Percentiles rank a stretch among this genome's conserved stretches.
Evolutionary conservation across 23 red algal species (phyloP).

Genomic region (Porphyridium purpureum): DNA sequence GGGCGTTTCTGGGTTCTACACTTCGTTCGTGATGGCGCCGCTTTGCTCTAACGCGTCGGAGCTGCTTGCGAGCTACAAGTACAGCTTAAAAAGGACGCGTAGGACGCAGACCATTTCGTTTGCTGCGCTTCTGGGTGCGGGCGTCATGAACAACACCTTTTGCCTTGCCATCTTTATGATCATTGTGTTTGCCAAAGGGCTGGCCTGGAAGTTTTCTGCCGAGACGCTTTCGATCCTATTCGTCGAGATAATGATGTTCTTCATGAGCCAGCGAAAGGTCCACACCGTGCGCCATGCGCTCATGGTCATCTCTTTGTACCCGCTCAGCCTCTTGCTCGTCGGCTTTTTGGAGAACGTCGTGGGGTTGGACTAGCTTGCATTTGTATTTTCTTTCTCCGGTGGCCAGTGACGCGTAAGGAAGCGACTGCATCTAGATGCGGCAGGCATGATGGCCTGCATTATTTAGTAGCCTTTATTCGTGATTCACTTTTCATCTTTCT

Average conservation of each 20-base stretch:
- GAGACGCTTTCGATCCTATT: constrained; percentile 43
- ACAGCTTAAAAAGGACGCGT: constrained; percentile 41
- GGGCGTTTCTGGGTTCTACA: constrained; percentile 33
- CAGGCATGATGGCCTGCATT: too few species aligned
- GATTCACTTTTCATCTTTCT: too few species aligned
- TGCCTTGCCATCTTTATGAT: constrained; percentile 50
- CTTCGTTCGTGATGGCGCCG: constrained; percentile 54
- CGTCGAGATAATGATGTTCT: constrained; percentile 25
- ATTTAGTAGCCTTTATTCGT: too few species aligned
- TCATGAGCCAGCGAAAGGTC: constrained; percentile 16
- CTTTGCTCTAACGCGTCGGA: constrained; percentile 54
- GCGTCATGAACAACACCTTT: constrained; percentile 72
- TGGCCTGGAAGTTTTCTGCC: constrained; percentile 57
- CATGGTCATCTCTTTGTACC: constrained; percentile 18
- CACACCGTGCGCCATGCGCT: constrained; percentile 15
- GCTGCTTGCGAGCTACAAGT: constrained; percentile 31
- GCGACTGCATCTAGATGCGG: too few species aligned
- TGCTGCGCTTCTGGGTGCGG: constrained; percentile 43
- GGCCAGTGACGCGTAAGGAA: too few species aligned
- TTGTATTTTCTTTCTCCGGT: too few species aligned
- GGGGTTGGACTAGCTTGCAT: constrained; percentile 52
- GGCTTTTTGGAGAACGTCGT: constrained; percentile 43
- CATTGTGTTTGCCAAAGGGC: constrained; percentile 23
- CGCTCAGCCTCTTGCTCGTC: constrained; percentile 19
- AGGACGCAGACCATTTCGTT: constrained; percentile 55